Base-by-base conservation (phyloP, 805 yeast species). In the Kuraishia hungarica region DNA sequence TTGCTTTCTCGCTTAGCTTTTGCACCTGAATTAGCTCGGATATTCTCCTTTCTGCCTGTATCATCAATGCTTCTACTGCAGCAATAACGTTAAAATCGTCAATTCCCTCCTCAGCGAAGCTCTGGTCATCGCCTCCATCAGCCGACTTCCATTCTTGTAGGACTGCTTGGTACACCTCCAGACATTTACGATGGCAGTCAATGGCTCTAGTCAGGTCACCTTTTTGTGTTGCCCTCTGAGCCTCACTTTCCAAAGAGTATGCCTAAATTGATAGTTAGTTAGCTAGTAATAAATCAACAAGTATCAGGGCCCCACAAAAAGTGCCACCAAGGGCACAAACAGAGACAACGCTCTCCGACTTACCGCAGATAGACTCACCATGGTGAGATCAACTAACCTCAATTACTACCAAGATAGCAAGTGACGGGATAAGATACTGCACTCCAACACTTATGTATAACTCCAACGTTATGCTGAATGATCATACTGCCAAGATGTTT, bases 241-340 rank as follows among this genome's bases (percentile, higher is more conserved):
- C 88, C 50, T 70, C 72, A 55, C 77, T 78, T 20, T 82, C 81
- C 2, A 76, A 64, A 28, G 74, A 73, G 58, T 81, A 82, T 1
- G 79, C 79, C 79, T 79, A 15, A 15, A 15, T 35, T 35, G 43
- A 13, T 13, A n/a, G n/a, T n/a, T n/a, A n/a, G n/a, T 13, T 4
- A 6, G 11, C 11, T 35, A 35, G 29, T 26, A 26, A 6, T 10
- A 6, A 10, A 5, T 26, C 29, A 5, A 6, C 29, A 35, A 35
- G 3, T 35, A 13, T 35, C n/a, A 15, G 11, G 17, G 5, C 4
- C 4, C 11, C 43, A 35, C 43, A 35, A 15, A 6, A 35, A 11
- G 35, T 48, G n/a, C 43, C 46, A 21, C 24, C 43, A 17, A n/a
- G 3, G n/a, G 22, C 10, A 20, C 49, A 20, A 5, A 46, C 43